These are phyloP conservation scores for Cutaneotrichosporon sp. DNA, from an alignment of 1,284 basidiomycete genomes.

Conservation along the genomic window DNA sequence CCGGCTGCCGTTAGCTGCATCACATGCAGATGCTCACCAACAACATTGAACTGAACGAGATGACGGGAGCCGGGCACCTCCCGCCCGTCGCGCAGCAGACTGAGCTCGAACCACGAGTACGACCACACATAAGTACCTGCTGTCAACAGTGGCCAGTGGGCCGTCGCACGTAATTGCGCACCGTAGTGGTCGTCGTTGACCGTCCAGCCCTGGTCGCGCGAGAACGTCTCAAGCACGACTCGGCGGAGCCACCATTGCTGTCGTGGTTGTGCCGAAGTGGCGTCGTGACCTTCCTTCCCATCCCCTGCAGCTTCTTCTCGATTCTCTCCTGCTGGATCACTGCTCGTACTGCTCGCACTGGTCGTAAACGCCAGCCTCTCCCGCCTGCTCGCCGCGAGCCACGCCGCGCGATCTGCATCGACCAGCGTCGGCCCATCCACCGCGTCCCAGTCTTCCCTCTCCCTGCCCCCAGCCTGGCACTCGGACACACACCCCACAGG, in stretches of 20 bases:
- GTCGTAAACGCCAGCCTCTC: background rate
- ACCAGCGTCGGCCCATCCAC: background rate
- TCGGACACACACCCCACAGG: slow-evolving; percentile 26
- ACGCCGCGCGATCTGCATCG: background rate
- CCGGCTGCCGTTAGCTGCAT: slow-evolving; percentile 30
- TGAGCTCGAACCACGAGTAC: slow-evolving; percentile 42
- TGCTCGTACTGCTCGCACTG: background rate
- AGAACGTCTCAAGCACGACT: slow-evolving; percentile 32
- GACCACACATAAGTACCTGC: slow-evolving; percentile 36
- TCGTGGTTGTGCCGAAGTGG: background rate
- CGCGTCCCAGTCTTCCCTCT: slow-evolving; percentile 1
- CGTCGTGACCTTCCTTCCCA: background rate
- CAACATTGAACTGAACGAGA: slow-evolving; percentile 36
- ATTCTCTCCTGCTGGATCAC: background rate
- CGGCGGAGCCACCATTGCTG: slow-evolving; percentile 21
- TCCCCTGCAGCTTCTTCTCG: slow-evolving; percentile 1
- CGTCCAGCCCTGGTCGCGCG: slow-evolving; percentile 42
- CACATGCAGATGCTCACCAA: too few species aligned
- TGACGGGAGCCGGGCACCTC: slow-evolving; percentile 31
- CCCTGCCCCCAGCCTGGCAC: background rate
- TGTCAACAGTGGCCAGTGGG: background rate
- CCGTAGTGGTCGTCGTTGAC: slow-evolving; percentile 24
- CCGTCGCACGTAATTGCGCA: slow-evolving; percentile 13
- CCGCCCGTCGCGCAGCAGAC: slow-evolving; percentile 29
- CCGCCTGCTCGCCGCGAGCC: background rate